Base-by-base conservation (phyloP, 2,329 filamentous ascomycete genomes). In the Microascus cirrosus region DNA sequence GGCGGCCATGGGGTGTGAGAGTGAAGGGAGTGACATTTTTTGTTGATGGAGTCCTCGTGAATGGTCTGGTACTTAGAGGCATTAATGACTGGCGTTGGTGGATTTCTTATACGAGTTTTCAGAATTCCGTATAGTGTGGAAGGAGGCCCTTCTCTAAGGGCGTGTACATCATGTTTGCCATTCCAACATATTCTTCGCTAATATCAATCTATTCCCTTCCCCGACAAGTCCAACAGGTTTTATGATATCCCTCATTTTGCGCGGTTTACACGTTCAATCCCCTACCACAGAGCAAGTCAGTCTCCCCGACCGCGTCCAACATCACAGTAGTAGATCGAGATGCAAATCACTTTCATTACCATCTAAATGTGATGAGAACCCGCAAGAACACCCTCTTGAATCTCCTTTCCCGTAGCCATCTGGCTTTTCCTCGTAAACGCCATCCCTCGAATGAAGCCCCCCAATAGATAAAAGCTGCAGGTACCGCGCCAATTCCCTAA, bases 1-100 rank as follows among this genome's bases (percentile, higher is more conserved):
- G 51, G 69, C 71, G 56, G 73, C 81, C 2, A 78, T 90, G 15
- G 90, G 90, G 1, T 95, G 90, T 65, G 67, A 68, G 25, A 68
- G 65, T 2, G 20, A 22, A 3, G 45, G 45, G 45, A 22, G 24
- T 20, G 45, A 50, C 2, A 4, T 50, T n/a, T 50, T 50, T 50
- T 50, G 45, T 24, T 24, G 24, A 20, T 20, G 22, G 45, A 20
- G 45, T 22, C n/a, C n/a, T 50, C 7, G n/a, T 50, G 45, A 8
- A 20, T 22, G 22, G 20, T 13, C 15, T 13, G 13, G 13, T 3
- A 42, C 18, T 13, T 13, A n/a, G 36, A 13, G 12, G 36, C 13
- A 15, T 15, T 42, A 42, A 42, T 48, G 42, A n/a, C 42, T n/a
- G 42, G 42, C 13, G 42, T 13, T 13, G 36, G 12, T 3, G 36